Base-by-base conservation (phyloP, 306 rosid genomes). In the Pterocarpus santalinus region DNA sequence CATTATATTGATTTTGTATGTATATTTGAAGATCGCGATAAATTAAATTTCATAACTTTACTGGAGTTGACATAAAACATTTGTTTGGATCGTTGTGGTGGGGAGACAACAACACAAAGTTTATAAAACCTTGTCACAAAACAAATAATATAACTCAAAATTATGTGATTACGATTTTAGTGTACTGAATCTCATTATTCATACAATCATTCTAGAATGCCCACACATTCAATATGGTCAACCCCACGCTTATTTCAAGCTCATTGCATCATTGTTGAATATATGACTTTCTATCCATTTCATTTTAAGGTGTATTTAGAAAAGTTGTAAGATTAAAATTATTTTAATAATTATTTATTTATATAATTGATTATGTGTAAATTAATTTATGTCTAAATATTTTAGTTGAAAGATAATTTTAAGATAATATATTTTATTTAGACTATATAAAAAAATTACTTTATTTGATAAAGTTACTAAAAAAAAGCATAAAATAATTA, bases 121-220 rank as follows among this genome's bases (percentile, higher is more conserved):
- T 52, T 53, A 72, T 3, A 51, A 51, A 71, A 32, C 39, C 60
- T 15, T 38, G 28, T 22, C 28, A 22, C 28, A 22, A 22, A 22
- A 22, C 28, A 22, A 22, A 22, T 22, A 38, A 38, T 38, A 38
- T 32, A 51, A 71, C 62, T 34, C 47, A 17, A 36, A 56, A 72
- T 72, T 36, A 53, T 72, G 51, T 72, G 36, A 8, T 36, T 6
- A 1, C 39, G 67, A 63, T 51, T 15, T 62, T 64, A 69, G 43
- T 4, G 76, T 14, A 72, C 16, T 5, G n/a, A 64, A 35, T n/a
- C 68, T 9, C 33, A 43, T 57, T 36, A 56, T 67, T 68, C 61
- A 30, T 12, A 15, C 12, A 69, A 73, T 53, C 41, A 41, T 30
- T 5, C 43, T 14, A 22, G 61, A 72, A 15, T 30, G 28, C 4